Conservation (phyloP, 805 yeast genomes). For the Pichia ethanolica region DNA sequence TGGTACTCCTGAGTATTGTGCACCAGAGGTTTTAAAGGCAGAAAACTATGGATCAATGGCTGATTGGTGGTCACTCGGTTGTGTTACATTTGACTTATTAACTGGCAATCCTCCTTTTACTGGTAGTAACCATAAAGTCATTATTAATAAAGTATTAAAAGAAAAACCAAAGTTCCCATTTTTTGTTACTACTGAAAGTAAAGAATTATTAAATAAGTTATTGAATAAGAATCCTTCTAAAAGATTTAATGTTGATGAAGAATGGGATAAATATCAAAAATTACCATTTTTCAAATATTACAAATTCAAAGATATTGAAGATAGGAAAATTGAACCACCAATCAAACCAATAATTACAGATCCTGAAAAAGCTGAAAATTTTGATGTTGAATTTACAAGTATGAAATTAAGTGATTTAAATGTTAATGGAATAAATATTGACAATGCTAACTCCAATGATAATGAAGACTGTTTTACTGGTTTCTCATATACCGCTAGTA, state of each 20-base stretch:
- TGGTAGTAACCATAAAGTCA: constrained; percentile 66
- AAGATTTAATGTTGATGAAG: constrained; percentile 49
- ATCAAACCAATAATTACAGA: constrained; percentile 70
- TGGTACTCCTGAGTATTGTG: constrained; percentile 80
- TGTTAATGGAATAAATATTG: constrained; percentile 4
- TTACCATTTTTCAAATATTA: constrained; percentile 69
- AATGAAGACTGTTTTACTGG: constrained; percentile 29
- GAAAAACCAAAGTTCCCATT: constrained; percentile 61
- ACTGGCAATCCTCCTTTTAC: constrained; percentile 85
- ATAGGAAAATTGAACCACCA: constrained; percentile 54
- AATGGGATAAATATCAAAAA: constrained; percentile 45
- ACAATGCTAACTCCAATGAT: neutral
- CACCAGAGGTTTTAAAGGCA: constrained; percentile 79
- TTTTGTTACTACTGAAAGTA: constrained; percentile 68
- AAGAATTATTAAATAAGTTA: constrained; percentile 58
- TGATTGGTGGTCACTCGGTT: constrained; percentile 89
- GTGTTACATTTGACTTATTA: constrained; percentile 68
- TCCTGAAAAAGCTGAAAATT: constrained; percentile 70
- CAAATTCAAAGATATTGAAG: constrained; percentile 53
- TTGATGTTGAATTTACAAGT: constrained; percentile 65
- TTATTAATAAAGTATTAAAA: constrained; percentile 61
- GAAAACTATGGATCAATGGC: constrained; percentile 67
- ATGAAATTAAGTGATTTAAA: constrained; percentile 31
- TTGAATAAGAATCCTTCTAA: constrained; percentile 60
- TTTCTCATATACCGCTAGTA: constrained; percentile 38